phyloP scores from a whole-genome alignment of 768 basidiomycete species.

The Psilocybe sp. region DNA sequence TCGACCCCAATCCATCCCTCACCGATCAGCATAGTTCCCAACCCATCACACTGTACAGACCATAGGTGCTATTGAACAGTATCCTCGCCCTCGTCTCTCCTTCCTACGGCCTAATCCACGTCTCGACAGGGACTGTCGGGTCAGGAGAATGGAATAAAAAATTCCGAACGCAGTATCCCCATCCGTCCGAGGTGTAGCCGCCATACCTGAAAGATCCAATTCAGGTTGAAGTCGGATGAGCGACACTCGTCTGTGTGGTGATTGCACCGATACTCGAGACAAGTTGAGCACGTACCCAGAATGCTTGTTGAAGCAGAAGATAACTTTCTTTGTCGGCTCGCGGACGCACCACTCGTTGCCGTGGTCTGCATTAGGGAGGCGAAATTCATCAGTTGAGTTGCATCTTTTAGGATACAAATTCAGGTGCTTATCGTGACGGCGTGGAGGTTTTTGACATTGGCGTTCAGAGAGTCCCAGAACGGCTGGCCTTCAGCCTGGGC shows the following conservation, averaged over 20 bases:
- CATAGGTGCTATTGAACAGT: slow-evolving; percentile 41
- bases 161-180: slow-evolving; percentile 69
- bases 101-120: slow-evolving; percentile 63
- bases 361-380: slow-evolving; percentile 45
- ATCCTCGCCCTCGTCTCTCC: slow-evolving; percentile 58
- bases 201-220: slow-evolving; percentile 46
- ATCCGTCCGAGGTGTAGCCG: slow-evolving; percentile 48
- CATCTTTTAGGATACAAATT: background rate
- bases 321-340: slow-evolving; percentile 55
- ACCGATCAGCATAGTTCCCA: too few relatives aligned
- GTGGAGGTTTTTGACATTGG: slow-evolving; percentile 60
- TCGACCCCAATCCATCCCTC: too few relatives aligned
- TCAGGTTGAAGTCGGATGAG: too few relatives aligned
- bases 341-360: slow-evolving; percentile 80
- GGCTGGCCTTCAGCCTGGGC: slow-evolving; percentile 46
- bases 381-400: background rate
- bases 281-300: slow-evolving; percentile 68
- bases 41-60: too few relatives aligned
- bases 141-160: slow-evolving; percentile 52
- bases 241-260: too few relatives aligned
- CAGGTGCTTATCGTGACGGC: slow-evolving; percentile 59
- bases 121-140: slow-evolving; percentile 46
- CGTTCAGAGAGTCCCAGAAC: slow-evolving; percentile 63
- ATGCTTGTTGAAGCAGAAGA: slow-evolving; percentile 79
- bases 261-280: too few relatives aligned